Conservation (phyloP, 352 stramenopile species). For the Phytophthora gonapodyides region DNA sequence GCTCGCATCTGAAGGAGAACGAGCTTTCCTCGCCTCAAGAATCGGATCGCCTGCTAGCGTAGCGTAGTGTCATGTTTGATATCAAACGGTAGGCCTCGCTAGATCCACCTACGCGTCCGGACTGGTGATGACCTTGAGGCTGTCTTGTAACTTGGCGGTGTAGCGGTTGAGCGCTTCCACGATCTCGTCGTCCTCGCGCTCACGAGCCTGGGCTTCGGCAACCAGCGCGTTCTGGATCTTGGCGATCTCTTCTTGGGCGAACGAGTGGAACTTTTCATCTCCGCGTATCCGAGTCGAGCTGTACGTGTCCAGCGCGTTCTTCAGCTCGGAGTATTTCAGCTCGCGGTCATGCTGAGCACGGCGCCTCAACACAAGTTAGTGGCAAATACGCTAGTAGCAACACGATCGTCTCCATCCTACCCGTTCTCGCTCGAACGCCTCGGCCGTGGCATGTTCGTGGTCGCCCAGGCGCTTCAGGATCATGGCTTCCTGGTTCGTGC, state of each 20-base stretch:
- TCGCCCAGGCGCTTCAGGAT: slow-evolving; percentile 92
- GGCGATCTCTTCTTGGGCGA: slow-evolving; percentile 72
- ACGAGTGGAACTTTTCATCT: slow-evolving; percentile 75
- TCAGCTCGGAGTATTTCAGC: slow-evolving; percentile 73
- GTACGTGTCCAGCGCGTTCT: slow-evolving; percentile 72
- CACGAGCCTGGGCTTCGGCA: slow-evolving; percentile 77
- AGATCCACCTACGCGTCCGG: slow-evolving; percentile 55
- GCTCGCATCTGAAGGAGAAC: slow-evolving; percentile 46
- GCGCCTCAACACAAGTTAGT: background rate
- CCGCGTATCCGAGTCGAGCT: slow-evolving; percentile 71
- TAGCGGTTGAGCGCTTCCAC: slow-evolving; percentile 93
- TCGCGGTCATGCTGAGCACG: slow-evolving; percentile 28
- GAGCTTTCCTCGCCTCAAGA: slow-evolving; percentile 25
- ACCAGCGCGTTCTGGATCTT: slow-evolving; percentile 83
- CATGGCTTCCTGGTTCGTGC: slow-evolving; percentile 83
- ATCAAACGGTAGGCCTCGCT: background rate
- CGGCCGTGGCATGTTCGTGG: slow-evolving; percentile 77
- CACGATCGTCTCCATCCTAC: slow-evolving; percentile 22
- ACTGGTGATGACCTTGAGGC: slow-evolving; percentile 92
- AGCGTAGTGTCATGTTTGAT: background rate
- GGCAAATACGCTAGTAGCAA: too few species aligned
- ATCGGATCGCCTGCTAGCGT: slow-evolving; percentile 33
- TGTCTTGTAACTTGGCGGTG: slow-evolving; percentile 93
- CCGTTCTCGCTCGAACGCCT: slow-evolving; percentile 72
- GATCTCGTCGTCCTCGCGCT: slow-evolving; percentile 94